Percentiles rank a stretch among this genome's conserved stretches.
Conservation (phyloP, 176 grass and related monocot species). For the Musa acuminata region DNA sequence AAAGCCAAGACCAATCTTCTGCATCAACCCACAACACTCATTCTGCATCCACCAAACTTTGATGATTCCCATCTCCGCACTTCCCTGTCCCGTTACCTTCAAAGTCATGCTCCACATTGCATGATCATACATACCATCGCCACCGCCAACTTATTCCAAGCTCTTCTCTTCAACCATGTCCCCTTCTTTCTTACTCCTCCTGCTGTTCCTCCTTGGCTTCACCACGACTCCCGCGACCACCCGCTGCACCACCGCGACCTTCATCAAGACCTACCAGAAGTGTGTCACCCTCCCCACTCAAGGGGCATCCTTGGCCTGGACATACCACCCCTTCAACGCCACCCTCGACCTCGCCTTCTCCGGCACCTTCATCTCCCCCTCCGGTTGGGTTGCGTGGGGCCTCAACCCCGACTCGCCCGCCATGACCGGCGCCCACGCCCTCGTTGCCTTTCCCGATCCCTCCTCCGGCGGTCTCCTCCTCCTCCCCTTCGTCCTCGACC, state of each 20-base stretch:
- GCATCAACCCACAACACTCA: not conserved
- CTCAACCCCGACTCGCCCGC: too few relatives aligned
- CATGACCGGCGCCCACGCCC: too few relatives aligned
- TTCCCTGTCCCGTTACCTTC: slow-evolving; percentile 55
- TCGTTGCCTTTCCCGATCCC: slow-evolving; percentile 80
- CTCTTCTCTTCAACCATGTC: not conserved
- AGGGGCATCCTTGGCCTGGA: too few relatives aligned
- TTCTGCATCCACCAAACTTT: not conserved
- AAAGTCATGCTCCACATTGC: slow-evolving; percentile 45
- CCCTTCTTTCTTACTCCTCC: slow-evolving; percentile 1
- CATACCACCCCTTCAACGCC: too few relatives aligned
- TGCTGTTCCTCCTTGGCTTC: too few relatives aligned
- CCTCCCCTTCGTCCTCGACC: slow-evolving; percentile 70
- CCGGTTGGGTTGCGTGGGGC: too few relatives aligned
- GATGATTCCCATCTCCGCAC: not conserved
- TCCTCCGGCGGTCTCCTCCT: slow-evolving; percentile 64
- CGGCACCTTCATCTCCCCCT: too few relatives aligned
- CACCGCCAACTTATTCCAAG: not conserved
- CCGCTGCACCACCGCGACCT: too few relatives aligned
- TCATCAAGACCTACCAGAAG: too few relatives aligned
- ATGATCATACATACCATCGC: slow-evolving; percentile 13
- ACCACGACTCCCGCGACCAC: too few relatives aligned
- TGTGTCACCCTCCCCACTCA: too few relatives aligned
- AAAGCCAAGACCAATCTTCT: not conserved
- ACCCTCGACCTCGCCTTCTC: too few relatives aligned